Base-by-base conservation (phyloP, 2,329 filamentous ascomycete genomes). In the Colletotrichum sp. region DNA sequence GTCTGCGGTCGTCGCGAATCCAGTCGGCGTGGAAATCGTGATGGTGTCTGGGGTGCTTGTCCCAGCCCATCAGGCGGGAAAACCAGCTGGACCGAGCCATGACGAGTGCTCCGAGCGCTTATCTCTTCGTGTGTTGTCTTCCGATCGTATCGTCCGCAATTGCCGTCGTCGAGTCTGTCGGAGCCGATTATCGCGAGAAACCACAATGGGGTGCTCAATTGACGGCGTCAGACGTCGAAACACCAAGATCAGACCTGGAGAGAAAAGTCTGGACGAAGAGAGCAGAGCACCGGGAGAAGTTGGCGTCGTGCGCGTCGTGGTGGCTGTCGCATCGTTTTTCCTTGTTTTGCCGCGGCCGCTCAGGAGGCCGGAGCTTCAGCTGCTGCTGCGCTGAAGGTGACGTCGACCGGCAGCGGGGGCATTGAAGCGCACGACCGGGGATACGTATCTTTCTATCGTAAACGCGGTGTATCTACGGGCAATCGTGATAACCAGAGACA, bases 1-100 rank as follows among this genome's bases (percentile, higher is more conserved):
- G 84, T 77, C 84, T 84, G 75, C 87, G 86, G 66, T 88, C 86
- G 77, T 88, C 86, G 27, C 85, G 84, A 62, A 87, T 79, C 79
- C 85, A 85, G 30, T 82, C 82, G 15, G 71, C 55, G 48, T 80
- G 82, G 27, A 82, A 79, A 70, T 78, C 79, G 66, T 83, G 84
- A 13, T 80, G 81, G 34, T 81, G 80, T 18, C 79, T 76, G 8
- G 81, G 81, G 32, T 82, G 82, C n/a, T 77, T 78, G 69, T 85
- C 81, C 82, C 83, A 85, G 52, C 84, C 84, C 3, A 86, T 75
- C 18, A 85, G 36, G 66, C 78, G 77, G 34, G 80, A 75, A 27
- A 77, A 79, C 79, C 81, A 84, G 71, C 78, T 83, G 68, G 83
- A 83, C 18, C 81, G 75, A 62, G 71, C 78, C 80, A 82, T 83